Base-by-base conservation (phyloP, 371 early-diverging fungal genomes). In the Haplosporangium sp. region DNA sequence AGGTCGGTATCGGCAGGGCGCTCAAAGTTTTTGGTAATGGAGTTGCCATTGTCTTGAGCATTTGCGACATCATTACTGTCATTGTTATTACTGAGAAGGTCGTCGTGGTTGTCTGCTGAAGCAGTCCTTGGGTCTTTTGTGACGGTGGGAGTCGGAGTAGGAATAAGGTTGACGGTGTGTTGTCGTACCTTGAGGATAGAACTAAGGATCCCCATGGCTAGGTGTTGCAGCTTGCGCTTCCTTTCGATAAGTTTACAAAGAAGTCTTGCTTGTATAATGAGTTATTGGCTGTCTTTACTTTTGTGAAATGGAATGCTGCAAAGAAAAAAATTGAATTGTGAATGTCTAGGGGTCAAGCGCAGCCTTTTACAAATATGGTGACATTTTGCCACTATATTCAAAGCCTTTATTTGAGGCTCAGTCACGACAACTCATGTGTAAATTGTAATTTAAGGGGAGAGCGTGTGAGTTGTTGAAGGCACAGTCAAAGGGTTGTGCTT, bases 141-240 rank as follows among this genome's bases (percentile, higher is more conserved):
- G 44, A 55, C 10, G 37, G 67, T 40, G 52, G 61, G 42, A 27
- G 27, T 27, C 35, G 55, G 27, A 44, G 58, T 17, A 0, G 34
- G 37, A 60, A 39, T 50, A 52, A 42, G 57, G 48, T 63, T 63
- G 38, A 27, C 27, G 65, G 45, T 42, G 53, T 38, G 65, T 9
- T 65, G 52, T 17, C 58, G 44, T 15, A 60, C 61, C 62, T 59
- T 65, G 42, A 76, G 76, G 39, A 76, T 76, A 37, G 76, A 76
- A 42, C 40, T 66, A 44, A 76, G 63, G 65, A 76, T 62, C 59
- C 76, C 76, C 76, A 76, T 72, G 55, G 62, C 35, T n/a, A 27
- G 56, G 55, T 55, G 6, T 20, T 34, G 34, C 55, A 34, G 10
- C 15, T 55, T 27, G 27, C 27, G 7, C 35, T 55, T 34, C 8